Conservation (phyloP, 352 stramenopile genomes). For the Globisporangium abappressorium region DNA sequence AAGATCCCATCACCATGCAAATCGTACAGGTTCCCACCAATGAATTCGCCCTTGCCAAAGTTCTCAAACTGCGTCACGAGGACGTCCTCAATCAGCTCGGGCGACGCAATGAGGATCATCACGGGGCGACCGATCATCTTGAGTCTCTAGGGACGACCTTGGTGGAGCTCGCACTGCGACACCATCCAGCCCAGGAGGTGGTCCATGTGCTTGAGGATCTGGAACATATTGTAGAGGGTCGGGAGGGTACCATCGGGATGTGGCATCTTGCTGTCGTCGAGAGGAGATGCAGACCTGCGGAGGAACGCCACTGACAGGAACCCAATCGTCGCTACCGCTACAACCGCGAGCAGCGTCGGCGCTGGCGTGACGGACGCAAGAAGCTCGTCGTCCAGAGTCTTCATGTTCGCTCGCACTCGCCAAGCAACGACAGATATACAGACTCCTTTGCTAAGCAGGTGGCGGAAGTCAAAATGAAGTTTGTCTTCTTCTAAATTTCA, state of each 20-base stretch:
- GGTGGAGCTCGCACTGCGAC: background rate
- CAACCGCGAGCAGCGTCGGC: too few relatives aligned
- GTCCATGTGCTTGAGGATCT: background rate
- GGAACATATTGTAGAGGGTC: background rate
- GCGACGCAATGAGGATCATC: background rate
- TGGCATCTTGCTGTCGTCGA: background rate
- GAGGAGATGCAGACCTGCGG: too few relatives aligned
- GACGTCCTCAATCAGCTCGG: background rate
- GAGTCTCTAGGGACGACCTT: background rate
- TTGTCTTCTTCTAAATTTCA: too few relatives aligned
- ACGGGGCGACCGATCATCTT: background rate
- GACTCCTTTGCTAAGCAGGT: too few relatives aligned
- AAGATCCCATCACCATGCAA: slow-evolving; percentile 16
- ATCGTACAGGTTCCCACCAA: too few relatives aligned
- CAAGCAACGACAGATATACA: too few relatives aligned
- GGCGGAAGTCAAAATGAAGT: too few relatives aligned
- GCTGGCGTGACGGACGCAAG: too few relatives aligned
- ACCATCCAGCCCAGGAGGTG: background rate
- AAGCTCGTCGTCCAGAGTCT: too few relatives aligned
- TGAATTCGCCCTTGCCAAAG: background rate
- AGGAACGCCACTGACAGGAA: too few relatives aligned
- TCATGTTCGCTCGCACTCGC: too few relatives aligned
- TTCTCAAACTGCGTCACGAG: background rate
- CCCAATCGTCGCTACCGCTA: too few relatives aligned
- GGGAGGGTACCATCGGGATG: background rate